These are phyloP conservation scores for Asterella californica DNA, from an alignment of 225 moss, liverwort and hornwort species.

Conservation along the genomic window DNA sequence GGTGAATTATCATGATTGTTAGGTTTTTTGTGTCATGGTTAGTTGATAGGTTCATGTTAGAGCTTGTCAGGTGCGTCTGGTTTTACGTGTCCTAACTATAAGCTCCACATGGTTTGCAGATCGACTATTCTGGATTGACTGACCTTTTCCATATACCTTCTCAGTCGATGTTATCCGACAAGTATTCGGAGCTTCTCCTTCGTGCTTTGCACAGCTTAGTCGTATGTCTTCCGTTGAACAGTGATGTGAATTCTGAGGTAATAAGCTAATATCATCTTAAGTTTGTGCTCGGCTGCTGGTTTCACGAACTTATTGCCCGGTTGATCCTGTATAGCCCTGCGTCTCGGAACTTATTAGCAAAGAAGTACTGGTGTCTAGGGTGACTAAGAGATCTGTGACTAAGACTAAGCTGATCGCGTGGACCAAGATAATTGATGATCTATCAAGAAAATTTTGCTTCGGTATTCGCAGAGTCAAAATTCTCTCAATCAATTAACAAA, in stretches of 20 bases:
- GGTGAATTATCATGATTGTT: no score
- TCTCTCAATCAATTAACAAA: background rate
- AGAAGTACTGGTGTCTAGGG: no score
- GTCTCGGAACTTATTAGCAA: background rate
- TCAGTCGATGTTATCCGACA: slow-evolving; percentile 21
- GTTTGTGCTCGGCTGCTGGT: background rate
- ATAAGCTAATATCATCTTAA: background rate
- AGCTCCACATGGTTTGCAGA: slow-evolving; percentile 28
- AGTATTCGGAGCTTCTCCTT: slow-evolving; percentile 36
- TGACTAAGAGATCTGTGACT: no score
- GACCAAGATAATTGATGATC: no score
- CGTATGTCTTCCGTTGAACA: slow-evolving; percentile 16
- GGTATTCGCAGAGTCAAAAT: no score
- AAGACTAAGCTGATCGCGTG: no score
- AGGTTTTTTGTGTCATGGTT: no score
- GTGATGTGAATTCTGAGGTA: slow-evolving; percentile 11
- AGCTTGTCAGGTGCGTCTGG: background rate
- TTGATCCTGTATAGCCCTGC: background rate
- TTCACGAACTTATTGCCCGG: background rate
- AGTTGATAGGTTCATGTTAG: no score
- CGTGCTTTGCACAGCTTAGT: slow-evolving; percentile 30
- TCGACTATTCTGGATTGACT: slow-evolving; percentile 40
- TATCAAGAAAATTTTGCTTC: no score
- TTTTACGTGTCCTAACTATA: background rate
- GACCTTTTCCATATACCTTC: slow-evolving; percentile 29